Base-by-base conservation (phyloP, 441 rosid genomes). In the Corymbia calophylla region DNA sequence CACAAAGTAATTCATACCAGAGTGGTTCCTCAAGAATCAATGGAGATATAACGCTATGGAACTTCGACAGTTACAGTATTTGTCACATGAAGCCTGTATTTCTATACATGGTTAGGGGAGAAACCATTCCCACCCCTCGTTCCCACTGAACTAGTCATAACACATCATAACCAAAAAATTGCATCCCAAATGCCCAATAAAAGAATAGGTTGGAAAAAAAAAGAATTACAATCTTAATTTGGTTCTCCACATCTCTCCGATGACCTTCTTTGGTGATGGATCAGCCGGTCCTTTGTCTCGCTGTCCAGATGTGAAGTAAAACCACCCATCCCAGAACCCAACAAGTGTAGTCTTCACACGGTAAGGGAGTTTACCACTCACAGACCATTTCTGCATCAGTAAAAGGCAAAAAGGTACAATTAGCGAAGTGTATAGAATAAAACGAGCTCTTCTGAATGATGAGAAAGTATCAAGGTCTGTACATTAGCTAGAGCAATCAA, bases 221-320 rank as follows among this genome's bases (percentile, higher is more conserved):
- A 91, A 39, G 44, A 90, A 39, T 89, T 93, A 92, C 91, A 98
- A 90, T 87, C 92, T 95, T 90, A 98, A 92, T 93, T 95, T 95
- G 60, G 99, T 95, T 94, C 99, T 96, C 98, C 99, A 97, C 95
- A 95, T 92, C 31, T 98, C 99, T 62, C 95, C 98, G 9, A 95
- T 88, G 19, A 98, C 99, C 93, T 98, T 98, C 92, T 86, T 93
- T 0, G 99, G 99, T 10, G 95, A 90, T 13, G 99, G 99, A 94
- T 98, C 94, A 80, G 91, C 94, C 11, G 96, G 97, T 80, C 99
- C 99, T 92, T 90, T 98, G 92, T 98, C 99, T 90, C 97, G 95
- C 92, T 98, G 99, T 70, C 99, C 99, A 0, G 99, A 98, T 44
- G 99, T 98, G 92, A 96, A 96, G 93, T 98, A 97, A 89, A 98